Conservation (phyloP, 2,329 filamentous ascomycete species). For the Fusarium sp. region DNA sequence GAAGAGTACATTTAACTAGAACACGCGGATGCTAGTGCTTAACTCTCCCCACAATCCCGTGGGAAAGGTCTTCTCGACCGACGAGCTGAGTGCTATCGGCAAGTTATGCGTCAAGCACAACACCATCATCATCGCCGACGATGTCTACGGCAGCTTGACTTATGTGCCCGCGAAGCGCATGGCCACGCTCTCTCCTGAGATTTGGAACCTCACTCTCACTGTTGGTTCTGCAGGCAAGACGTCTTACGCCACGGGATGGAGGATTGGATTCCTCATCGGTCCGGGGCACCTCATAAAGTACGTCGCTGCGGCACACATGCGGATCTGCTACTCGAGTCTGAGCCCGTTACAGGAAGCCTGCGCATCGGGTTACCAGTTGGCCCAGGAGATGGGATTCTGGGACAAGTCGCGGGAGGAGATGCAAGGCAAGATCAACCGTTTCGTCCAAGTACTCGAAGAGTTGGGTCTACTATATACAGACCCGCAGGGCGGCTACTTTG, state of each 20-base stretch:
- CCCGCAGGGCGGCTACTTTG: slow-evolving; percentile 96
- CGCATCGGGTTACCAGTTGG: slow-evolving; percentile 92
- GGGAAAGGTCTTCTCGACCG: not conserved
- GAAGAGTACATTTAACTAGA: not conserved
- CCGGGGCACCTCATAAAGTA: slow-evolving; percentile 89
- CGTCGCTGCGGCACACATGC: slow-evolving; percentile 88
- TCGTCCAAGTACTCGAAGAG: slow-evolving; percentile 83
- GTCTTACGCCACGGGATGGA: slow-evolving; percentile 97
- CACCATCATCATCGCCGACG: slow-evolving; percentile 84
- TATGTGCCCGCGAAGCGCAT: slow-evolving; percentile 94
- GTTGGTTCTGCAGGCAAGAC: slow-evolving; percentile 96
- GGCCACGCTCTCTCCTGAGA: slow-evolving; percentile 87
- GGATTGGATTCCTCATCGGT: slow-evolving; percentile 91
- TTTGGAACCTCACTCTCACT: slow-evolving; percentile 86
- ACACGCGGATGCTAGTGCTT: not conserved
- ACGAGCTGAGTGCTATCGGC: not conserved
- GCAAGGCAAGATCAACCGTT: slow-evolving; percentile 85
- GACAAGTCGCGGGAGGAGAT: slow-evolving; percentile 83
- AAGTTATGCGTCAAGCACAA: not conserved
- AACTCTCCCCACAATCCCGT: not conserved
- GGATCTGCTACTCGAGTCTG: slow-evolving; percentile 93
- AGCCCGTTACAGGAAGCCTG: slow-evolving; percentile 93
- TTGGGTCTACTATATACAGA: slow-evolving; percentile 84
- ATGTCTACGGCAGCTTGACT: slow-evolving; percentile 93
- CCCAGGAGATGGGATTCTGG: slow-evolving; percentile 89